Conservation (phyloP, 257 asterid species). For the Scutellaria baicalensis region DNA sequence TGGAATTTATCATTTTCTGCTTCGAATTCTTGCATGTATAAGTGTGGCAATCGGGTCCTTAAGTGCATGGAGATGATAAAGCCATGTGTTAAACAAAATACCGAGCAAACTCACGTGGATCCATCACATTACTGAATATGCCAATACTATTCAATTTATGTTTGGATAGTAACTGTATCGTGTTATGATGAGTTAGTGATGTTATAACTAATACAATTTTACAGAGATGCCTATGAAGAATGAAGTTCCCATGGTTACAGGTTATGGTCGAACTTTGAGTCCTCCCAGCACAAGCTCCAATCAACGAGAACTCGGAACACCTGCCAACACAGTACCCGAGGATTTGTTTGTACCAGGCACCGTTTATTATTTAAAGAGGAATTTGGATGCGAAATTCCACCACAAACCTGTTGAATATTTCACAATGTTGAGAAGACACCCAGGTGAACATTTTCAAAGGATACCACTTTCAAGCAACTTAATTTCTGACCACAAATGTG, state of each 20-base stretch:
- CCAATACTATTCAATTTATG: background rate
- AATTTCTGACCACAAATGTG: slow-evolving; percentile 86
- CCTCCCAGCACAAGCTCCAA: slow-evolving; percentile 21
- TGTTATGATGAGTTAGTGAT: background rate
- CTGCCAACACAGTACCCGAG: slow-evolving; percentile 14
- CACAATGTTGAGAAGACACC: slow-evolving; percentile 65
- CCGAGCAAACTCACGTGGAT: too few species aligned
- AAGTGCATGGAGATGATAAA: background rate
- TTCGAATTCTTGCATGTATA: background rate
- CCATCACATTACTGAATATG: too few species aligned
- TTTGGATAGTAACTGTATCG: background rate
- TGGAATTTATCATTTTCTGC: background rate
- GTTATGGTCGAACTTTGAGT: slow-evolving; percentile 9
- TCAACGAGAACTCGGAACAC: slow-evolving; percentile 11
- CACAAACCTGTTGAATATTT: slow-evolving; percentile 34
- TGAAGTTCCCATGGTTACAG: slow-evolving; percentile 12
- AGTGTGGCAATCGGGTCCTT: background rate
- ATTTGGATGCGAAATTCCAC: slow-evolving; percentile 25
- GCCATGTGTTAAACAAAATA: too few species aligned
- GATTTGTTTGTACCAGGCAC: slow-evolving; percentile 77
- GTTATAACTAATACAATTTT: background rate
- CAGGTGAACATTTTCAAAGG: slow-evolving; percentile 78
- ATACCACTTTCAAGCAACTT: slow-evolving; percentile 77
- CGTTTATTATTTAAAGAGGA: slow-evolving; percentile 61
- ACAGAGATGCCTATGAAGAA: slow-evolving; percentile 28